phyloP scores from a whole-genome alignment of 345 rosid genomes.

The Moringa oleifera region DNA sequence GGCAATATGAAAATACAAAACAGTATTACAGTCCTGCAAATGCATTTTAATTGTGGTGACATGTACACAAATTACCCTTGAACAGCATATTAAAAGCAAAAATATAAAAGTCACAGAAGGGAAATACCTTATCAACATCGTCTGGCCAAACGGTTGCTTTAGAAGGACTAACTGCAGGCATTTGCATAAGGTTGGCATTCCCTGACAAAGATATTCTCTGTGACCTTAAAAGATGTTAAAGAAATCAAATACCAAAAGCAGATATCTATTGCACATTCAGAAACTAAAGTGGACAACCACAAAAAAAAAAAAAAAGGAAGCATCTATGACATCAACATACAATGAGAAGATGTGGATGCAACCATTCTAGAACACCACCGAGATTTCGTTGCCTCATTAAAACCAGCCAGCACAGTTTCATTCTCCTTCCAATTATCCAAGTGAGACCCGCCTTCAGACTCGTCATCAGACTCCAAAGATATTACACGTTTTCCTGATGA shows the following conservation, averaged over 20 bases:
- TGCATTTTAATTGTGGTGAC: background rate
- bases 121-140: slow-evolving; percentile 32
- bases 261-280: slow-evolving; percentile 4
- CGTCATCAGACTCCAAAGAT: slow-evolving; percentile 67
- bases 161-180: slow-evolving; percentile 25
- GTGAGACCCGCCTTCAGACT: slow-evolving; percentile 29
- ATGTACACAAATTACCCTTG: background rate
- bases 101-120: slow-evolving; percentile 13
- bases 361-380: slow-evolving; percentile 20
- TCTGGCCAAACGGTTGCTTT: slow-evolving; percentile 17
- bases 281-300: background rate
- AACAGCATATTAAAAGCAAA: background rate
- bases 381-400: slow-evolving; percentile 22
- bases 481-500: slow-evolving; percentile 47
- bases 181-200: slow-evolving; percentile 22
- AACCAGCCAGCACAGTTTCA: slow-evolving; percentile 17
- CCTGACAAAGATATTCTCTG: slow-evolving; percentile 28
- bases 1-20: background rate
- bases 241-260: slow-evolving; percentile 4
- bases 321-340: slow-evolving; percentile 24
- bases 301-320: slow-evolving; percentile 11
- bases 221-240: slow-evolving; percentile 12
- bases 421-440: slow-evolving; percentile 28
- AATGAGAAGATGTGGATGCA: slow-evolving; percentile 18
- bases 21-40: background rate